A percentile compares a stretch with the other conserved stretches of the same genome.
Evolutionary conservation across 352 stramenopile species (phyloP).

Genomic region (Phytopythium aichiense): DNA sequence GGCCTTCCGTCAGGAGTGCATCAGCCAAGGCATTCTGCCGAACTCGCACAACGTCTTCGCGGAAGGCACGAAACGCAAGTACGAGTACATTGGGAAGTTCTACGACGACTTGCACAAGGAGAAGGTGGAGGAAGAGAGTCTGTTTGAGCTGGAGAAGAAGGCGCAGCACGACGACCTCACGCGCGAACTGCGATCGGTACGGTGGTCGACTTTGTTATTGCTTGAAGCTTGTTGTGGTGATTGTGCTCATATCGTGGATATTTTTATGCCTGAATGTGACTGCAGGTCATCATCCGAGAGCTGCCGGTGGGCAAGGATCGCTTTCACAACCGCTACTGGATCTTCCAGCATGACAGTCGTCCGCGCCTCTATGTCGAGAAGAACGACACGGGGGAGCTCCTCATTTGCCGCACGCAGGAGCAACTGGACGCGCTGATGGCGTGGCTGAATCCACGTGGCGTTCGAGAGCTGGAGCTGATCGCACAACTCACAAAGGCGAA

Average conservation of each 20-base stretch:
- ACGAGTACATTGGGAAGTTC: slow-evolving; percentile 64
- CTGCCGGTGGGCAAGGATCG: slow-evolving; percentile 65
- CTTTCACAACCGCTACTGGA: slow-evolving; percentile 77
- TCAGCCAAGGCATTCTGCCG: slow-evolving; percentile 54
- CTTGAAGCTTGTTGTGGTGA: neutral
- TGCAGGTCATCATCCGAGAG: slow-evolving; percentile 59
- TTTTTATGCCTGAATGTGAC: neutral
- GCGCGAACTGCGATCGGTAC: slow-evolving; percentile 32
- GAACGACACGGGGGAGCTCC: slow-evolving; percentile 56
- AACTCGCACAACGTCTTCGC: slow-evolving; percentile 68
- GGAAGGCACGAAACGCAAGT: slow-evolving; percentile 52
- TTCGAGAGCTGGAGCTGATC: slow-evolving; percentile 60
- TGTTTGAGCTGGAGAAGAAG: slow-evolving; percentile 49
- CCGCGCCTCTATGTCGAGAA: slow-evolving; percentile 64
- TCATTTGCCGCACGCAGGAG: slow-evolving; percentile 33
- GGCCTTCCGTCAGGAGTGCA: slow-evolving; percentile 53
- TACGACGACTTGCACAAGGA: slow-evolving; percentile 55
- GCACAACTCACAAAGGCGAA: slow-evolving; percentile 50
- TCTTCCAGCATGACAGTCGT: slow-evolving; percentile 68
- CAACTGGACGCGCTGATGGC: slow-evolving; percentile 44
- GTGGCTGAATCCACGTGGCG: slow-evolving; percentile 77
- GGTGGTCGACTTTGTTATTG: neutral
- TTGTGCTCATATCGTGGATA: neutral
- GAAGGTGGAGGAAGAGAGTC: slow-evolving; percentile 44
- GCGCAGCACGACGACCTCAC: slow-evolving; percentile 31